Evolutionary conservation across 495 filamentous ascomycete species (phyloP), one percentile per base, ranked within the genome.

Genomic region (Rostrohypoxylon terebratum): DNA sequence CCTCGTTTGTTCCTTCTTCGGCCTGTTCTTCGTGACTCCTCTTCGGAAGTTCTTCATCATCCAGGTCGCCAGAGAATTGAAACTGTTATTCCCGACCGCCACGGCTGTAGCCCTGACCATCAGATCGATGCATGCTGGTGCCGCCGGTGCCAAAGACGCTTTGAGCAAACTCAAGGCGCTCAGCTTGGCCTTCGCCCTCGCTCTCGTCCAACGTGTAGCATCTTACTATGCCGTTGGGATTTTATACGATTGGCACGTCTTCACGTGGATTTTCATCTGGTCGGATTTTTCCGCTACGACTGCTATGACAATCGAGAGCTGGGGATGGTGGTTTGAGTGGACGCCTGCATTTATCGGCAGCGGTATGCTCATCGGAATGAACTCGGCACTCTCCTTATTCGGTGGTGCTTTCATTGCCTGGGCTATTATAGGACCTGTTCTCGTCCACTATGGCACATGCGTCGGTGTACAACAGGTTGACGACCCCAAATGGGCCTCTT

Each of bases 31-130:
- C 72, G 88, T 87, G 55, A 90, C 88, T 1, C 89, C 89, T 31
- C 81, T 91, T 42, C 87, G 89, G 48, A 89, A 89, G 69, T 91
- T 91, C 80, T 91, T 90, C 80, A 86, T 91, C 79, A 81, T 91
- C 69, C 86, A 90, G 68, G 86, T 90, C 20, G 88, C 85, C 21
- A 82, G 87, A 23, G 89, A 91, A 77, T 79, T 90, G 59, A 84
- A 82, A 59, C 82, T 91, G 53, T 82, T 90, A 66, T 91, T 91
- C 78, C 89, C 88, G n/a, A 85, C 86, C n/a, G 77, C 86, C 5
- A 87, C 88, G 13, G 89, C 89, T 13, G 88, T 89, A 16, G 89
- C 87, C 21, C 81, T 90, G 71, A 89, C 88, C 1, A 91, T 91
- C 64, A 85, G 87, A 47, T 84, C 84, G 51, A 90, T 91, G 88